Evolutionary conservation across 2,329 filamentous ascomycete species (phyloP).

Genomic region (Pseudocercospora fuligena): DNA sequence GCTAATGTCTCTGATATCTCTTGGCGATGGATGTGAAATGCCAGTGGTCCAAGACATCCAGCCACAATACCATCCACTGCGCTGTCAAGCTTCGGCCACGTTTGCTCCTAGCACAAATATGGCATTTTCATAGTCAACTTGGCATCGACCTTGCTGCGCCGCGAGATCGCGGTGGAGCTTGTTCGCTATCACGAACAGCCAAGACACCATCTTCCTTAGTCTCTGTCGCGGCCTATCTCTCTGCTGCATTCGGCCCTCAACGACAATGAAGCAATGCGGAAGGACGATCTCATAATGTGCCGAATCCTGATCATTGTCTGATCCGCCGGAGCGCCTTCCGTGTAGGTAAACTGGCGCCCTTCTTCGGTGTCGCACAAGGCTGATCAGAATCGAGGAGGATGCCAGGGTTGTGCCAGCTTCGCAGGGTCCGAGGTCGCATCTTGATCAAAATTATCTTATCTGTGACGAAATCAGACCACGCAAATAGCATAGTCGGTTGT

Average conservation of each 20-base stretch:
- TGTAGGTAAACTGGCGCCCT: not conserved
- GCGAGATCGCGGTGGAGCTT: not conserved
- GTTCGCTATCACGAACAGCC: not conserved
- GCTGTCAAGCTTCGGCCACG: not conserved
- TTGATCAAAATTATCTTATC: constrained; percentile 4
- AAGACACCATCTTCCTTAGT: not conserved
- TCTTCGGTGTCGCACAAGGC: constrained; percentile 5
- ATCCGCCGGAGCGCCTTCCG: not conserved
- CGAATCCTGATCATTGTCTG: not conserved
- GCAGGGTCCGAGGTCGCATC: not conserved
- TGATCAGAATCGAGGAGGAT: not conserved
- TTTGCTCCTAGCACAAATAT: not conserved
- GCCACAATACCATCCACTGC: not conserved
- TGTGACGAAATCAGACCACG: not conserved
- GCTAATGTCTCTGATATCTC: not conserved
- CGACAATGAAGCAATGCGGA: not conserved
- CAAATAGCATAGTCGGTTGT: not conserved
- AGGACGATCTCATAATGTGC: not conserved
- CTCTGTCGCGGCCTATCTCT: not conserved
- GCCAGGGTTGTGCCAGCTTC: not conserved
- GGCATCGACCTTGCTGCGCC: not conserved
- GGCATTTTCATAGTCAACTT: not conserved
- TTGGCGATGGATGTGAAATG: not conserved
- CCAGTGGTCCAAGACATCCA: too few relatives aligned
- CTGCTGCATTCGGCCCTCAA: constrained; percentile 4